Conservation (phyloP, 2,329 filamentous ascomycete species). For the Alternaria hordeiaustralica region DNA sequence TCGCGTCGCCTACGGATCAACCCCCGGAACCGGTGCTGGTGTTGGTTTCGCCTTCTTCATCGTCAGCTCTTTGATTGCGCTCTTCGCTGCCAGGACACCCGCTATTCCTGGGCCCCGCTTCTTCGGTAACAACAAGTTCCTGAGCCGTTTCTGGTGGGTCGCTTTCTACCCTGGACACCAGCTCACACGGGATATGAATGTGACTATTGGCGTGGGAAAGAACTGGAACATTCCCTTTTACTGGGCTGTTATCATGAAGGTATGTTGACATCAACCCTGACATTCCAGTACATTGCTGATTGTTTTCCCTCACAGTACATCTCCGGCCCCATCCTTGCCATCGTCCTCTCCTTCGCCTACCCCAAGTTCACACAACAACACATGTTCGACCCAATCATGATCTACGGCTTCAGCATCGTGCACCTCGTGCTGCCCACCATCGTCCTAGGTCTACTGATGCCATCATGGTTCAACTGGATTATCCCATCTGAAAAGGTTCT, state of each 20-base stretch:
- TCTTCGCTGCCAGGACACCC: constrained; percentile 52
- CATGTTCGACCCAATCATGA: constrained; percentile 31
- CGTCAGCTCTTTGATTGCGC: constrained; percentile 42
- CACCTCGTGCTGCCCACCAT: constrained; percentile 9
- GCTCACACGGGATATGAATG: constrained; percentile 61
- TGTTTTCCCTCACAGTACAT: constrained; percentile 12
- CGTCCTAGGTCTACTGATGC: not conserved
- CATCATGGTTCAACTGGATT: constrained; percentile 5
- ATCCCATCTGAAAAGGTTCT: not conserved
- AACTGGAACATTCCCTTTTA: constrained; percentile 61
- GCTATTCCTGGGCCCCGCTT: constrained; percentile 48
- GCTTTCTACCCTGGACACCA: constrained; percentile 63
- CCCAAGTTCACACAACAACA: constrained; percentile 24
- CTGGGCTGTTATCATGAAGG: constrained; percentile 46
- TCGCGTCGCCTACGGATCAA: constrained; percentile 53
- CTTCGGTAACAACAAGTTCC: constrained; percentile 39
- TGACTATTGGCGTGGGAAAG: constrained; percentile 56
- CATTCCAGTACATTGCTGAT: too few species aligned
- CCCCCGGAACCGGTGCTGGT: constrained; percentile 53
- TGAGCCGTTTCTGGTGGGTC: constrained; percentile 49
- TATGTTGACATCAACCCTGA: too few species aligned
- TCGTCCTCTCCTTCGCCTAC: constrained; percentile 33
- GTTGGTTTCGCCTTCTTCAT: constrained; percentile 60
- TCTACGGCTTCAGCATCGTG: constrained; percentile 30
- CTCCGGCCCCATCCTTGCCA: constrained; percentile 29